Evolutionary conservation across 495 filamentous ascomycete genomes (phyloP).

Genomic region (Aspergillus wentii): DNA sequence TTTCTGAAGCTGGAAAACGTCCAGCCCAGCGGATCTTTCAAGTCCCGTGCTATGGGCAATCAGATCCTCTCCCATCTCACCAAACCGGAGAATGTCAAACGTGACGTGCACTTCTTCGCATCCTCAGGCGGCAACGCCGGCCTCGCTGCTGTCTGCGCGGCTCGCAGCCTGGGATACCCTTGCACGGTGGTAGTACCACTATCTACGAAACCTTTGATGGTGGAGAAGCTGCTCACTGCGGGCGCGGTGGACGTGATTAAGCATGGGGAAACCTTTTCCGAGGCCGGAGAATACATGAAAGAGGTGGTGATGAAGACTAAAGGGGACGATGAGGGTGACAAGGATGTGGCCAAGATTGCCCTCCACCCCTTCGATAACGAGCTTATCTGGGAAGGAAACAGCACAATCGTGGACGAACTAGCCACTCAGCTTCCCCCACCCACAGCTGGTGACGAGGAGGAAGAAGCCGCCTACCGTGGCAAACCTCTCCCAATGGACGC

Average conservation of each 20-base stretch:
- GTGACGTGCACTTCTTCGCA: slow-evolving; percentile 73
- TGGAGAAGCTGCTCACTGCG: slow-evolving; percentile 62
- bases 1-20: slow-evolving; percentile 92
- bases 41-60: slow-evolving; percentile 83
- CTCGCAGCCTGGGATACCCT: slow-evolving; percentile 58
- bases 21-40: slow-evolving; percentile 93
- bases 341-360: slow-evolving; percentile 77
- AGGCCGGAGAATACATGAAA: slow-evolving; percentile 70
- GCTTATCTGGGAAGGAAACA: slow-evolving; percentile 77
- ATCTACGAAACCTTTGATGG: slow-evolving; percentile 64
- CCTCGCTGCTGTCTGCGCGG: slow-evolving; percentile 81
- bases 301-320: slow-evolving; percentile 51
- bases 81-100: slow-evolving; percentile 30
- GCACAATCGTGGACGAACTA: slow-evolving; percentile 72
- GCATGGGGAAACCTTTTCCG: slow-evolving; percentile 65
- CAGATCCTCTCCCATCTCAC: slow-evolving; percentile 60
- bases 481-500: slow-evolving; percentile 50
- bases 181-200: slow-evolving; percentile 80
- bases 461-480: slow-evolving; percentile 25
- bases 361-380: slow-evolving; percentile 77
- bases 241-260: slow-evolving; percentile 70
- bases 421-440: slow-evolving; percentile 46
- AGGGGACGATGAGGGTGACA: slow-evolving; percentile 17
- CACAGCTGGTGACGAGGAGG: slow-evolving; percentile 26
- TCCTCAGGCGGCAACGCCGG: slow-evolving; percentile 89